A percentile compares a stretch with the other conserved stretches of the same genome.
Conservation (phyloP, 2,329 filamentous ascomycete species). For the Fusarium sublunatum region DNA sequence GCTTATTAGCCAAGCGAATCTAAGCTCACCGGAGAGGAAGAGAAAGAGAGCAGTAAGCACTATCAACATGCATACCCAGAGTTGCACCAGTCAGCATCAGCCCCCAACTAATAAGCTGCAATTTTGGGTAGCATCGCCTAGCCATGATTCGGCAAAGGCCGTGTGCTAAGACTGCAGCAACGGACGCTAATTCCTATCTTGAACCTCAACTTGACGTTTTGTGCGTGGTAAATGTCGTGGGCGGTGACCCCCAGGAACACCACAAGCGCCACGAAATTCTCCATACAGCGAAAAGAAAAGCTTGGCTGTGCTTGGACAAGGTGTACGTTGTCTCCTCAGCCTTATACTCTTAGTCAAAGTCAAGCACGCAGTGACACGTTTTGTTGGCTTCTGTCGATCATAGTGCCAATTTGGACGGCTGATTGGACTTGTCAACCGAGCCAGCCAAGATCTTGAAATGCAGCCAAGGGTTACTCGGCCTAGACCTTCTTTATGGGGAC, state of each 20-base stretch:
- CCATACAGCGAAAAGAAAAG: conserved; percentile 13
- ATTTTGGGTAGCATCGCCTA: conserved; percentile 22
- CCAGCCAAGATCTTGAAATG: conserved; percentile 19
- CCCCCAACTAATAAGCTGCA: conserved; percentile 32
- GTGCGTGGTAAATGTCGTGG: neutral
- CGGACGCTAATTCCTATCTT: conserved; percentile 24
- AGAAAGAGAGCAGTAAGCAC: conserved; percentile 31
- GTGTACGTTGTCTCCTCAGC: conserved; percentile 13
- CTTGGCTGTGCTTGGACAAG: conserved; percentile 11
- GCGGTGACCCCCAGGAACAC: neutral
- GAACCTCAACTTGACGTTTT: neutral
- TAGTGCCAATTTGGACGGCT: neutral
- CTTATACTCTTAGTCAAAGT: conserved; percentile 18
- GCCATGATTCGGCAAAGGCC: neutral
- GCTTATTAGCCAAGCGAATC: conserved; percentile 21
- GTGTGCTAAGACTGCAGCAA: conserved; percentile 19
- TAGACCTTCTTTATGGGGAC: neutral
- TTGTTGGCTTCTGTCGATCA: conserved; percentile 9
- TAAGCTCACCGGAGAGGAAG: neutral
- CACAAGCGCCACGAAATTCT: no score
- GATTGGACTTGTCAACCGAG: neutral
- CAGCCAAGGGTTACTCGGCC: conserved; percentile 10
- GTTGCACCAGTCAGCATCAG: conserved; percentile 22
- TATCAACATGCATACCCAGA: conserved; percentile 3
- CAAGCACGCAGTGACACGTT: conserved; percentile 23